Base-by-base conservation (phyloP, 208 protist genomes). In the Porcisia hertigi region DNA sequence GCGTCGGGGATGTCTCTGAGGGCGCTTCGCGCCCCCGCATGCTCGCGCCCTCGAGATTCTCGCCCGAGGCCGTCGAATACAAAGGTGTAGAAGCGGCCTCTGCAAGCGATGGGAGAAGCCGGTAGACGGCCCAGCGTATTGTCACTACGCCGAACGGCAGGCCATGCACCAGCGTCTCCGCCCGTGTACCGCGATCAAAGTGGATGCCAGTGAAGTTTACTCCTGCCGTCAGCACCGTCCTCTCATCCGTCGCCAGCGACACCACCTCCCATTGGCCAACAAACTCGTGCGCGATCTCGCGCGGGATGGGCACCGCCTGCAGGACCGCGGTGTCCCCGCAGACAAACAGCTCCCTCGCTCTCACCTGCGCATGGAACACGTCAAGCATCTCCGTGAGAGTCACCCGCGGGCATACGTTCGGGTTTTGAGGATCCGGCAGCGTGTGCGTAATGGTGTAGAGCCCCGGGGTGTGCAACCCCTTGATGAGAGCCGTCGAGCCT, bases 71-170 rank as follows among this genome's bases (percentile, higher is more conserved):
- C 9, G 66, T 59, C n/a, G 23, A 75, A 39, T n/a, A 47, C 9
- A 65, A 34, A 64, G 7, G 67, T 52, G 14, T 43, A 7, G 0
- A 23, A 7, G 7, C 2, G 47, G 14, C 67, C 1, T 65, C 63
- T 20, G 41, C 14, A 20, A 36, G 34, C 47, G 25, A 12, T 11
- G 41, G 74, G 9, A 83, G 67, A 5, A 81, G 65, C 1, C 80
- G 81, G 73, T 97, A 97, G 45, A 97, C 82, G 43, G 89, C 81
- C 93, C 93, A 97, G 20, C 93, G 90, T 47, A 97, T 78, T 55
- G 88, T 95, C 54, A 97, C 79, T 36, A 97, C 87, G 39, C 93
- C 93, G 78, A 97, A 97, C n/a, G 91, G 91, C 52, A 97, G 81
- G 14, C 88, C 88, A 45, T 82, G 79, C 73, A 97, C 88, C 3